Base-by-base conservation (phyloP, 148 eudicot genomes). In the Dianthus caryophyllus region DNA sequence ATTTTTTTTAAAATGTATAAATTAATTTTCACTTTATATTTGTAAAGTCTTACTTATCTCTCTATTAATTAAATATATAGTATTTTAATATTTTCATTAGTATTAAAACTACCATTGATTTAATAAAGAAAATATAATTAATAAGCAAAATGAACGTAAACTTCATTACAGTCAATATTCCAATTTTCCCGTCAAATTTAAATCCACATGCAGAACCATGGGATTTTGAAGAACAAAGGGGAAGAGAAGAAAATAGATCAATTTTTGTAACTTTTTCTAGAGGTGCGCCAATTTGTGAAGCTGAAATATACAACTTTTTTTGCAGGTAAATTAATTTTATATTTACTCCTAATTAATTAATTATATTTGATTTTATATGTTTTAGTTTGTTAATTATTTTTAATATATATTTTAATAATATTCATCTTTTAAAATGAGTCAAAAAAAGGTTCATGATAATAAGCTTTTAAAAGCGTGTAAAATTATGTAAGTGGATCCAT, bases 191-290 rank as follows among this genome's bases (percentile, higher is more conserved):
- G 14, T 22, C 39, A 17, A 65, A n/a, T 17, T 21, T 67, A 16
- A 67, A 67, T 53, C 70, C 70, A 1, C 10, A 33, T 14, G 70
- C 70, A 14, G 6, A 36, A 25, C 70, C 70, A 12, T 67, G 70
- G 70, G n/a, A 33, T 54, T 25, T 43, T 18, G 31, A 50, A 31
- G 17, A 46, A 47, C 51, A 43, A 1, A 47, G 7, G 49, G 18
- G 33, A 9, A 11, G 41, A 9, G 56, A 27, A 41, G 46, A 50
- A 2, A 54, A 31, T 8, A 30, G 70, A 38, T 12, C 70, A 12
- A 14, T 67, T 51, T 67, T 52, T 13, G 22, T 67, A 25, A 67
- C 70, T 4, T 67, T 67, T 25, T 67, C 70, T 33, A 33, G 61
- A 36, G 70, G 70, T 6, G 2, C 12, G 4, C 59, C 70, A 6